Evolutionary conservation across 305 asterid species (phyloP), one percentile per base, ranked within the genome.

Genomic region (Rubia occidens): DNA sequence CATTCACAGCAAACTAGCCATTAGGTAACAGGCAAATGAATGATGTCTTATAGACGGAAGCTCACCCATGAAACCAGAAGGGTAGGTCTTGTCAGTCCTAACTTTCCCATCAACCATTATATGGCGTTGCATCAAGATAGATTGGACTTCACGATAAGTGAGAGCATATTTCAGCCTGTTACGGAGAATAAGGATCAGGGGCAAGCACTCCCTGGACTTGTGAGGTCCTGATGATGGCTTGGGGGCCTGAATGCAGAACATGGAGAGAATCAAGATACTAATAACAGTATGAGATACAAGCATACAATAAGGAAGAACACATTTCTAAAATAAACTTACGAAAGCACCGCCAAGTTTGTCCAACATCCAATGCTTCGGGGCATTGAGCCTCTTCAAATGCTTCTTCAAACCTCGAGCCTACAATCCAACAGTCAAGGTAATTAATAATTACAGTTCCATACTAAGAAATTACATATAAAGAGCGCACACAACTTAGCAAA

Each of bases 171-270:
- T 87, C 75, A 87, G 77, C 82, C 90, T 85, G 71, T 87, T 83
- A 56, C 90, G 86, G 71, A 87, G 64, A 44, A 87, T 85, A n/a
- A 87, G 90, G 69, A 82, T 84, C 71, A 87, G 72, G 54, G 95
- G 90, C 77, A 87, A 78, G 76, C 90, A 87, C 75, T 87, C 95
- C 84, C 90, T 80, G 8, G 95, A 83, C 68, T 85, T 87, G 82
- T 85, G 95, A 60, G 90, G 95, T 40, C 90, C 95, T 45, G 95
- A 87, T 40, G 95, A 85, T 37, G 90, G 95, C 68, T 87, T 87
- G 66, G 90, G 90, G 5, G 95, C 95, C 95, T 87, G 75, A 47
- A 64, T 37, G 14, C 5, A 62, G 17, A 62, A 17, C 6, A 47
- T 35, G 18, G n/a, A 17, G 69, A 9, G 9, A 44, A 47, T 35